phyloP scores from a whole-genome alignment of 495 filamentous ascomycete species.

The Xylaria longipes region DNA sequence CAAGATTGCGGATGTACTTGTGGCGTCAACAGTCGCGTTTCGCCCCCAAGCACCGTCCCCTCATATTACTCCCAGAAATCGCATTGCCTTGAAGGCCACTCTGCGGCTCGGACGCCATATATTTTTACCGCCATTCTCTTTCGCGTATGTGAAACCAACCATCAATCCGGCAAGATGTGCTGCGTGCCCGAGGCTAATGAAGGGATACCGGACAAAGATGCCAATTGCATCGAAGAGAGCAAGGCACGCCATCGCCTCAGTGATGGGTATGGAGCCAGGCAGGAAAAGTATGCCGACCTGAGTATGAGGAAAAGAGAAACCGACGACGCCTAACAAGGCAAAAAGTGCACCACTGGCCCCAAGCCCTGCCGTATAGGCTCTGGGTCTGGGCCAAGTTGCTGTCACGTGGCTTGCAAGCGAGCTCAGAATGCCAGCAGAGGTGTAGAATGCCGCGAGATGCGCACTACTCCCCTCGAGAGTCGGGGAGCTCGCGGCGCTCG shows the following conservation, averaged over 20 bases:
- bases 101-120: constrained; percentile 36
- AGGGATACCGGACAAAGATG: constrained; percentile 34
- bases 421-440: constrained; percentile 37
- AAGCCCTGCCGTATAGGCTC: constrained; percentile 1
- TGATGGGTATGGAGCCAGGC: constrained; percentile 21
- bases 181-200: constrained; percentile 23
- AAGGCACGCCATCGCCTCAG: constrained; percentile 19
- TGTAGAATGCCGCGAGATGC: constrained; percentile 42
- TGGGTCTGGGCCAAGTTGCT: constrained; percentile 19
- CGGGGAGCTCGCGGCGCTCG: constrained; percentile 24
- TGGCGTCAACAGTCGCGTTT: background rate
- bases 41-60: background rate
- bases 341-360: constrained; percentile 36
- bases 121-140: constrained; percentile 28
- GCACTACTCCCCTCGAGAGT: constrained; percentile 32
- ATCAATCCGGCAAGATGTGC: constrained; percentile 36
- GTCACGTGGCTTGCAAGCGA: constrained; percentile 33
- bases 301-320: constrained; percentile 26
- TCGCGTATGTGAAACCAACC: constrained; percentile 33
- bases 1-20: background rate
- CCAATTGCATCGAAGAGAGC: constrained; percentile 35
- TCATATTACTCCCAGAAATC: constrained; percentile 22
- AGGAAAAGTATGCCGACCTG: constrained; percentile 31
- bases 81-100: constrained; percentile 29
- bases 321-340: constrained; percentile 37